phyloP scores from a whole-genome alignment of 2,329 filamentous ascomycete species.

The Fusarium sp. region DNA sequence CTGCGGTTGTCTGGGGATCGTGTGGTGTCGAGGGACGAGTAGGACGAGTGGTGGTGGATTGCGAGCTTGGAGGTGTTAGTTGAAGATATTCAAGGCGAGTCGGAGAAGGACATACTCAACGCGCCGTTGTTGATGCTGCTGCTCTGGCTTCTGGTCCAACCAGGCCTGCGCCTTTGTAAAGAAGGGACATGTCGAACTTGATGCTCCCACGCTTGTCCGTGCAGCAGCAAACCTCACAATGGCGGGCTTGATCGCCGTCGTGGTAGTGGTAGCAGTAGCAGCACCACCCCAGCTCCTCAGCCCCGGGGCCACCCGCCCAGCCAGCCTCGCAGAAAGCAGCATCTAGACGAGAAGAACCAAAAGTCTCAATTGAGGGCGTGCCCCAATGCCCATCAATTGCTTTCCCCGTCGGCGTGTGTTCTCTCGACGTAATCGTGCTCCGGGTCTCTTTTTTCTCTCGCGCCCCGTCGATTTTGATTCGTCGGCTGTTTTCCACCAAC shows the following conservation, averaged over 20 bases:
- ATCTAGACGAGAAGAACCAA: conserved; percentile 26
- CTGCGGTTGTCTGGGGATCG: conserved; percentile 3
- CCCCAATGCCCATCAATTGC: conserved; percentile 18
- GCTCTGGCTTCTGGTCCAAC: conserved; percentile 36
- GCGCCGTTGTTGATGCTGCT: conserved; percentile 24
- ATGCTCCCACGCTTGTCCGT: neutral
- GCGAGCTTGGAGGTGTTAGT: conserved; percentile 15
- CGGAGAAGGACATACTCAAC: conserved; percentile 7
- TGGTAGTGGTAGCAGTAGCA: neutral
- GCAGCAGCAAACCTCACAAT: conserved; percentile 21
- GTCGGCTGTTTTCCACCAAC: too few species aligned
- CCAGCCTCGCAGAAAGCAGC: conserved; percentile 35
- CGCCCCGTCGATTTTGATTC: too few species aligned
- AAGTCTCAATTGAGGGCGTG: too few species aligned
- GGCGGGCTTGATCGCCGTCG: conserved; percentile 9
- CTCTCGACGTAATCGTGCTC: neutral
- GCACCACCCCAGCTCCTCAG: conserved; percentile 5
- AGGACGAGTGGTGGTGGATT: neutral
- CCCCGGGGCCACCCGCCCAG: conserved; percentile 22
- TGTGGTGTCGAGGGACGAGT: neutral
- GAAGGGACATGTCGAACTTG: conserved; percentile 32
- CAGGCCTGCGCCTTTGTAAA: conserved; percentile 43
- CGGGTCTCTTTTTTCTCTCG: too few species aligned
- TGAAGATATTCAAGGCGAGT: conserved; percentile 2
- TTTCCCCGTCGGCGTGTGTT: neutral